Conservation (phyloP, 148 eudicot species). For the Camellia lanceoleosa region DNA sequence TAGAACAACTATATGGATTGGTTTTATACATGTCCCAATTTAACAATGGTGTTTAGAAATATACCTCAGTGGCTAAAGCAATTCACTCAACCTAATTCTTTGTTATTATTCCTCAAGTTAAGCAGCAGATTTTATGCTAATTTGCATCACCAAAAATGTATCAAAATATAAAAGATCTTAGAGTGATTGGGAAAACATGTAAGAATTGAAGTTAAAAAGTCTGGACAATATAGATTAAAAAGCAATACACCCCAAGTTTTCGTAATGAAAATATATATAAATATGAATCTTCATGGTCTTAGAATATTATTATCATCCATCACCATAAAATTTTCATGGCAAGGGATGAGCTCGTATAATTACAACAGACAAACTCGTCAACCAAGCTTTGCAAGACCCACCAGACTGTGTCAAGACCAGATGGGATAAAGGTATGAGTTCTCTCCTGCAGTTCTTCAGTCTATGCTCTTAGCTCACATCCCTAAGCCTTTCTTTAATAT, state of each 20-base stretch:
- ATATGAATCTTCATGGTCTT: not conserved
- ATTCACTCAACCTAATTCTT: not conserved
- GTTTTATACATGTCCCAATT: not conserved
- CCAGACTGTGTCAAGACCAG: not conserved
- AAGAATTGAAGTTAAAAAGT: not conserved
- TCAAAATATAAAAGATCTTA: not conserved
- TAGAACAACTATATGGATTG: not conserved
- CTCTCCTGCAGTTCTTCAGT: not conserved
- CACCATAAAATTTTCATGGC: not conserved
- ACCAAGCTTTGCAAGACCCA: not conserved
- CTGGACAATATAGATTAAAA: not conserved
- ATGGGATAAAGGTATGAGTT: not conserved
- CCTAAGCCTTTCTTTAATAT: not conserved
- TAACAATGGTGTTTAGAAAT: not conserved
- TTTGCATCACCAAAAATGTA: not conserved
- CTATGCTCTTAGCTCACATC: not conserved
- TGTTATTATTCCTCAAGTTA: not conserved
- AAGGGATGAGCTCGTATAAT: not conserved
- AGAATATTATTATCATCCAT: not conserved
- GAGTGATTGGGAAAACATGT: not conserved
- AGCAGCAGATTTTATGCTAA: slow-evolving; percentile 2
- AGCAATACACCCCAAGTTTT: not conserved
- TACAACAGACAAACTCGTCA: not conserved
- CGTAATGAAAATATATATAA: not conserved
- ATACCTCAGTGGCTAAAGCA: not conserved